A percentile compares a stretch with the other conserved stretches of the same genome.
These are phyloP conservation scores for Tolypocladium tropicale DNA, from an alignment of 2,329 filamentous ascomycete species.

Conservation along the genomic window DNA sequence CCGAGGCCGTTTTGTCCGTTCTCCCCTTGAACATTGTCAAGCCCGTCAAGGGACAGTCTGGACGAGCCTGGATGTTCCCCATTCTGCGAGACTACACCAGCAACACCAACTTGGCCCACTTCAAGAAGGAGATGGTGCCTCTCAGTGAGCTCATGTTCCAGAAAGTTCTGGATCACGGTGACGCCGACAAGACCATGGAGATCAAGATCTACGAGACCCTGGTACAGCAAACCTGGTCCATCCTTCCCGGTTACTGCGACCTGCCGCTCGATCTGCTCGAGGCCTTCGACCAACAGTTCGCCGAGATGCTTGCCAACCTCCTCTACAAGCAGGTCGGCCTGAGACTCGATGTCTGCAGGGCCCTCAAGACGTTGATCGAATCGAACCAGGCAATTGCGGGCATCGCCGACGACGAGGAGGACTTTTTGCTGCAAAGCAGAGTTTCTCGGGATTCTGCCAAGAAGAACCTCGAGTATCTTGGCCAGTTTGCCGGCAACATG, in stretches of 20 bases:
- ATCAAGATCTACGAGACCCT: slow-evolving; percentile 97
- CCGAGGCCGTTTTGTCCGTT: slow-evolving; percentile 69
- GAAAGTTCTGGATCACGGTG: slow-evolving; percentile 71
- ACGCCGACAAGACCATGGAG: slow-evolving; percentile 83
- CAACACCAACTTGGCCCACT: slow-evolving; percentile 80
- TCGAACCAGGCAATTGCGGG: slow-evolving; percentile 76
- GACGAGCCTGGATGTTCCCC: slow-evolving; percentile 89
- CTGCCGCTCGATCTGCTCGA: slow-evolving; percentile 68
- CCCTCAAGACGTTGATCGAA: slow-evolving; percentile 77
- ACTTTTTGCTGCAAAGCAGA: slow-evolving; percentile 67
- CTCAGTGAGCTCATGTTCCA: slow-evolving; percentile 88
- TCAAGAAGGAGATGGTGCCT: slow-evolving; percentile 76
- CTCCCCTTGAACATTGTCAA: slow-evolving; percentile 79
- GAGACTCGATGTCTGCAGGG: slow-evolving; percentile 77
- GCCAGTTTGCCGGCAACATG: slow-evolving; percentile 73
- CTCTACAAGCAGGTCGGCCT: slow-evolving; percentile 87
- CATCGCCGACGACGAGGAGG: slow-evolving; percentile 57
- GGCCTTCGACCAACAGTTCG: slow-evolving; percentile 79
- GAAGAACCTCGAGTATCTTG: slow-evolving; percentile 74
- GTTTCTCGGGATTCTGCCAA: slow-evolving; percentile 65
- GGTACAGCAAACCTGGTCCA: slow-evolving; percentile 91
- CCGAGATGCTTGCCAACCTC: slow-evolving; percentile 82
- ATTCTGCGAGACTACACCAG: slow-evolving; percentile 81
- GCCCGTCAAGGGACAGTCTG: slow-evolving; percentile 66
- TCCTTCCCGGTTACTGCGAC: slow-evolving; percentile 89